Conservation (phyloP, 192 early-diverging fungal species). For the Paraglomus occultum region DNA sequence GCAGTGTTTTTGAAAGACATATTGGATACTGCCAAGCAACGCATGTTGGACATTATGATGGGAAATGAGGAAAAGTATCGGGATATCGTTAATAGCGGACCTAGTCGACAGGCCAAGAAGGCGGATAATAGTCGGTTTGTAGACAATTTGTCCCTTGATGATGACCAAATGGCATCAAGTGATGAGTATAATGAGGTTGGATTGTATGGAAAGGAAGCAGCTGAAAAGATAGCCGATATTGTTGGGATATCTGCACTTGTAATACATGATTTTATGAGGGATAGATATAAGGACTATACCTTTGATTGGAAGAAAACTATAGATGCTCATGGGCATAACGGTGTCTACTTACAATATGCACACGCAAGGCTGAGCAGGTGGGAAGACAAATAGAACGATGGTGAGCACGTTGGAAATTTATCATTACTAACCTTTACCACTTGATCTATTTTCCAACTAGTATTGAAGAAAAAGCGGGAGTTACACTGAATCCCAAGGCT, state of each 20-base stretch:
- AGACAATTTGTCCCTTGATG: neutral
- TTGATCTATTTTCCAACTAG: slow-evolving; percentile 17
- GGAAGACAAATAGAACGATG: slow-evolving; percentile 37
- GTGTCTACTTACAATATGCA: slow-evolving; percentile 94
- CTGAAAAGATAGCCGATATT: slow-evolving; percentile 71
- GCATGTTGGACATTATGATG: slow-evolving; percentile 81
- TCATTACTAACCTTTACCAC: neutral
- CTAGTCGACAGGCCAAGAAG: slow-evolving; percentile 28
- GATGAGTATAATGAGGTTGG: slow-evolving; percentile 1
- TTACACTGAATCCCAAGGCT: slow-evolving; percentile 43
- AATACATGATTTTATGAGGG: slow-evolving; percentile 83
- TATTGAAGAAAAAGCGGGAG: slow-evolving; percentile 71
- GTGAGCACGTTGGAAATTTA: neutral
- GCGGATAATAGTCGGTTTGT: neutral
- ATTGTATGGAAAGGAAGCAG: slow-evolving; percentile 35
- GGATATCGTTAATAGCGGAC: slow-evolving; percentile 44
- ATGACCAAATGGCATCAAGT: slow-evolving; percentile 8
- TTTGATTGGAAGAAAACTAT: slow-evolving; percentile 91
- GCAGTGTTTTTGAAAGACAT: slow-evolving; percentile 94
- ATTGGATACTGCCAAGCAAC: slow-evolving; percentile 72
- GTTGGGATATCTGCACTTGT: slow-evolving; percentile 86
- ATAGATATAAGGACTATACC: slow-evolving; percentile 86
- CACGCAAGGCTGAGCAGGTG: slow-evolving; percentile 89
- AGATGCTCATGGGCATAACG: slow-evolving; percentile 91
- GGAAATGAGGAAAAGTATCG: slow-evolving; percentile 72